A percentile compares a stretch with the other conserved stretches of the same genome.
phyloP scores from a whole-genome alignment of 2,329 filamentous ascomycete species.

The Clonostachys rhizophaga region DNA sequence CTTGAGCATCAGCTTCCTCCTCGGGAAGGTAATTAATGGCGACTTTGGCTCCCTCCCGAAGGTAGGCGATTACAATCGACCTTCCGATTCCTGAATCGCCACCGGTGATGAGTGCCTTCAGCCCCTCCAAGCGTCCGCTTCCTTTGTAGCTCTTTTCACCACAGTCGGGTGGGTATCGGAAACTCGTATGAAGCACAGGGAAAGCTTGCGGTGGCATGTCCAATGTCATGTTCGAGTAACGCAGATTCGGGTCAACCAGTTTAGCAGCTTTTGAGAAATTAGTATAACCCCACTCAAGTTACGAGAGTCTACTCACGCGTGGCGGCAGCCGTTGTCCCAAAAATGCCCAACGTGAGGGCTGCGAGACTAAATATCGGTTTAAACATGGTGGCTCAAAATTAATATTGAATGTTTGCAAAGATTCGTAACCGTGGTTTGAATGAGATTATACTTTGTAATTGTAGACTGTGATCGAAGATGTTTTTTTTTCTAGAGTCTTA shows the following conservation, averaged over 20 bases:
- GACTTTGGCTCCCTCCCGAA: slow-evolving; percentile 7
- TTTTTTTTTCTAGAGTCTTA: no score
- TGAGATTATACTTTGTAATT: no score
- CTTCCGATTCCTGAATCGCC: slow-evolving; percentile 50
- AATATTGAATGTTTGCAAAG: no score
- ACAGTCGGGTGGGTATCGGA: slow-evolving; percentile 1
- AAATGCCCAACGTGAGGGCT: no score
- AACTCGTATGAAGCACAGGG: slow-evolving; percentile 3
- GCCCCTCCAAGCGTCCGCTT: slow-evolving; percentile 66
- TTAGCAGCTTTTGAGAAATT: no score
- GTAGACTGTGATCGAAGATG: no score
- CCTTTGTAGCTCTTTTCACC: slow-evolving; percentile 52
- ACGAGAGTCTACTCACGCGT: no score
- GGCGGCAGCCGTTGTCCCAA: no score
- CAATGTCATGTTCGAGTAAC: slow-evolving; percentile 1
- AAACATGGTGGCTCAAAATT: no score
- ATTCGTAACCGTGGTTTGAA: no score
- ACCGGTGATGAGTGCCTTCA: slow-evolving; percentile 70
- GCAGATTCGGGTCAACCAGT: background rate
- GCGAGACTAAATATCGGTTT: no score
- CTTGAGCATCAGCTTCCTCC: slow-evolving; percentile 8
- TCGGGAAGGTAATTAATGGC: slow-evolving; percentile 8
- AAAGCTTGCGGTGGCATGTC: slow-evolving; percentile 1
- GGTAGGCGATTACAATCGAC: slow-evolving; percentile 5
- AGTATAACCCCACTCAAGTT: no score